Conservation (phyloP, 1,284 basidiomycete species). For the Malassezia brasiliensis region DNA sequence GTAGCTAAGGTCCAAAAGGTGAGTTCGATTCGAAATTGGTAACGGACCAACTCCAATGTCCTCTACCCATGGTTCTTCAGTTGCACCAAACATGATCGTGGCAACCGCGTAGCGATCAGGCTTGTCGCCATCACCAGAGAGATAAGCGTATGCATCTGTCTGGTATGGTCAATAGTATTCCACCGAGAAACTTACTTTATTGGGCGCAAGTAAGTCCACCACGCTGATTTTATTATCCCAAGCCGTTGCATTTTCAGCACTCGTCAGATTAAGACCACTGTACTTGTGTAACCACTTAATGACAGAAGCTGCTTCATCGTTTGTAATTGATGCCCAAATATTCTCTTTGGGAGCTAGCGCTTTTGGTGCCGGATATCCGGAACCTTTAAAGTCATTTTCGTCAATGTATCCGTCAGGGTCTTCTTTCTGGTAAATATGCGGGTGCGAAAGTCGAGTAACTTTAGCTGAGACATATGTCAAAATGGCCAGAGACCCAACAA, state of each 20-base stretch:
- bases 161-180: background rate
- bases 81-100: constrained; percentile 34
- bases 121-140: constrained; percentile 8
- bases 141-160: background rate
- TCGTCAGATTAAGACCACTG: background rate
- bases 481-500: no score
- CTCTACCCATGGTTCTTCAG: constrained; percentile 26
- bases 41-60: constrained; percentile 47
- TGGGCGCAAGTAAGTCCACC: background rate
- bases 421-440: background rate
- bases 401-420: background rate
- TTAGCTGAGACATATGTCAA: background rate
- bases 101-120: constrained; percentile 39
- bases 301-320: background rate
- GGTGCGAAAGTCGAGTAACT: background rate
- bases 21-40: constrained; percentile 25
- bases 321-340: background rate
- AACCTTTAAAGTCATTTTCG: background rate
- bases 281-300: background rate
- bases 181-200: background rate
- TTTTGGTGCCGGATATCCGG: background rate
- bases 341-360: background rate
- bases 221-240: background rate
- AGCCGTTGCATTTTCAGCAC: background rate
- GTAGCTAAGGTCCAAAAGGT: constrained; percentile 10